A percentile compares a stretch with the other conserved stretches of the same genome.
phyloP scores from a whole-genome alignment of 2,329 filamentous ascomycete species.

The Sordariomycetes sp. region DNA sequence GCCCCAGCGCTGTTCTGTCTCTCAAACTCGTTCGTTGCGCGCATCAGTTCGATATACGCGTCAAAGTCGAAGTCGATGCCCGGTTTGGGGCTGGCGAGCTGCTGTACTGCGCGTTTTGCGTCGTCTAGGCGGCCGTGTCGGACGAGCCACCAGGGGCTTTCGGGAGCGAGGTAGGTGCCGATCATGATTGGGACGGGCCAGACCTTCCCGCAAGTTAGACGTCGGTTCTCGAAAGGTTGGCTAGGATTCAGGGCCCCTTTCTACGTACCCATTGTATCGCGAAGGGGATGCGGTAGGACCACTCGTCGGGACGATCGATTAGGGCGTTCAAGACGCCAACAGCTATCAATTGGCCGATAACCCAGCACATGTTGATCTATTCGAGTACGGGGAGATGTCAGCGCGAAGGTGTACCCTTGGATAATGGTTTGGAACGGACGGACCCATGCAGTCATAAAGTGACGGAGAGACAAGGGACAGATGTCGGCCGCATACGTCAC shows the following conservation, averaged over 20 bases:
- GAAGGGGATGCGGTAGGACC: slow-evolving; percentile 22
- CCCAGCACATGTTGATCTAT: slow-evolving; percentile 30
- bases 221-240: too few relatives aligned
- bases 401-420: too few relatives aligned
- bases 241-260: too few relatives aligned
- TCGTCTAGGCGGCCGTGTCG: slow-evolving; percentile 49
- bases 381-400: too few relatives aligned
- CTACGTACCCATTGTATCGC: slow-evolving; percentile 16
- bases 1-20: slow-evolving; percentile 60
- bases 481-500: slow-evolving; percentile 32
- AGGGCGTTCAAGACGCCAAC: slow-evolving; percentile 23
- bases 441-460: slow-evolving; percentile 24
- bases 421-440: too few relatives aligned
- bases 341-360: slow-evolving; percentile 29
- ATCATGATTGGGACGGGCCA: slow-evolving; percentile 15
- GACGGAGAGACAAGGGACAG: slow-evolving; percentile 21
- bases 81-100: slow-evolving; percentile 22
- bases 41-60: slow-evolving; percentile 58
- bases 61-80: slow-evolving; percentile 24
- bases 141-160: slow-evolving; percentile 41
- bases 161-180: slow-evolving; percentile 12
- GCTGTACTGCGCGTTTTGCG: slow-evolving; percentile 51
- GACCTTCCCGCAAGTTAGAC: background rate
- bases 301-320: slow-evolving; percentile 15
- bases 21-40: slow-evolving; percentile 73